A percentile compares a stretch with the other conserved stretches of the same genome.
phyloP scores from a whole-genome alignment of 257 asterid genomes.

The Gentiana macrophylla region DNA sequence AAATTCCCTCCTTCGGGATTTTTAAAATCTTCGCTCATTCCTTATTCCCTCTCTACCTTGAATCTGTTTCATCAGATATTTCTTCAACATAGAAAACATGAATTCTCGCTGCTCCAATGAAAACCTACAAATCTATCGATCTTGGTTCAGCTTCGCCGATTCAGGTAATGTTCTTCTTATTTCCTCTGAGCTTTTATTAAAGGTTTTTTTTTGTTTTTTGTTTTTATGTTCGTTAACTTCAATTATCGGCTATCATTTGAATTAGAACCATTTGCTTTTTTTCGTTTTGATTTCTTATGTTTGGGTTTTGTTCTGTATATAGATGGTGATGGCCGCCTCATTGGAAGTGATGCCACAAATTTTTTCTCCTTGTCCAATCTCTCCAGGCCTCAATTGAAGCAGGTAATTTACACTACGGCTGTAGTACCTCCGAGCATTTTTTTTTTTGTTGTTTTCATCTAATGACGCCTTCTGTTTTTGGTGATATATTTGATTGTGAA shows the following conservation, averaged over 20 bases:
- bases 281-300: neutral
- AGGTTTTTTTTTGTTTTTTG: too few relatives aligned
- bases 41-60: neutral
- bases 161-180: conserved; percentile 39
- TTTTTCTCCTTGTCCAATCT: conserved; percentile 62
- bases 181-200: too few relatives aligned
- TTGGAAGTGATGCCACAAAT: conserved; percentile 62
- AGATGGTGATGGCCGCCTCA: conserved; percentile 83
- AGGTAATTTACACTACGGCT: conserved; percentile 23
- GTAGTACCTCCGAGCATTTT: too few relatives aligned
- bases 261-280: neutral
- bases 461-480: too few relatives aligned
- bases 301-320: conserved; percentile 7
- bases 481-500: too few relatives aligned
- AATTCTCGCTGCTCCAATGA: conserved; percentile 37
- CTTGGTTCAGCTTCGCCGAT: conserved; percentile 73
- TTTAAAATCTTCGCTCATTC: conserved; percentile 19
- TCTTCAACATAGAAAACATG: conserved; percentile 28
- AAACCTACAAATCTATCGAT: conserved; percentile 46
- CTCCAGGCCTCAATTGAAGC: conserved; percentile 64
- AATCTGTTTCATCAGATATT: neutral
- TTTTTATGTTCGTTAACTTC: neutral
- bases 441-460: too few relatives aligned
- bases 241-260: neutral
- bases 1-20: conserved; percentile 35